phyloP scores from a whole-genome alignment of 805 yeast species.

The Wickerhamiella kurtzmanii region DNA sequence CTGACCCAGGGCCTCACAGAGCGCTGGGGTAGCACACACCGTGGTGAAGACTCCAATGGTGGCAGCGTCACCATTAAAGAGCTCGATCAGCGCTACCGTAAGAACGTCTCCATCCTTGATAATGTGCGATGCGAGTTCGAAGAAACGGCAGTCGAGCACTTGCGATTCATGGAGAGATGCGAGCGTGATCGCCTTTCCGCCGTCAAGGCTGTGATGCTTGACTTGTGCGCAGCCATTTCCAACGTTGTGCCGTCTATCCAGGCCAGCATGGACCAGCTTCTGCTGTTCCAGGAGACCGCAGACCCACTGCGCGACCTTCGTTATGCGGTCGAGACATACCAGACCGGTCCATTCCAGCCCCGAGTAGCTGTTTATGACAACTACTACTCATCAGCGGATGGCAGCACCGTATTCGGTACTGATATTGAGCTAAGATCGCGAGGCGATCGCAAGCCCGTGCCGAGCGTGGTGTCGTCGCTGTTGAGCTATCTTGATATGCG shows the following conservation, averaged over 20 bases:
- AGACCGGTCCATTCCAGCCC: conserved; percentile 66
- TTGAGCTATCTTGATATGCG: conserved; percentile 52
- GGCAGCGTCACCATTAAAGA: conserved; percentile 27
- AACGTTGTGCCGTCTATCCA: conserved; percentile 47
- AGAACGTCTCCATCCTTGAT: conserved; percentile 47
- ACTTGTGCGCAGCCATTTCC: conserved; percentile 54
- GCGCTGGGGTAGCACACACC: conserved; percentile 8
- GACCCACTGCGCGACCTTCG: conserved; percentile 57
- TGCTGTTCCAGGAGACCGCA: conserved; percentile 55
- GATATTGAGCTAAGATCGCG: conserved; percentile 59
- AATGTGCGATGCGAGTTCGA: conserved; percentile 58
- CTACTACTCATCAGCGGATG: conserved; percentile 53
- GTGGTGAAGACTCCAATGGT: conserved; percentile 4
- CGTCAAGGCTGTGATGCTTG: conserved; percentile 59
- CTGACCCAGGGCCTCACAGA: conserved; percentile 10
- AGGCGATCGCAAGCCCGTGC: conserved; percentile 60
- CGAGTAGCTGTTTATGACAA: conserved; percentile 62
- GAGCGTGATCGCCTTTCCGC: conserved; percentile 68
- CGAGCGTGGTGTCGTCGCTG: conserved; percentile 48
- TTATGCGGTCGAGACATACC: conserved; percentile 49
- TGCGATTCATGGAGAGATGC: conserved; percentile 67
- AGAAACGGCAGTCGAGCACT: conserved; percentile 54
- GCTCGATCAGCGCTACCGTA: conserved; percentile 44
- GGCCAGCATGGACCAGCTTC: conserved; percentile 44
- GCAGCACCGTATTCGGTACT: conserved; percentile 63